A percentile compares a stretch with the other conserved stretches of the same genome.
These are phyloP conservation scores for Mycena chlorophos DNA, from an alignment of 768 basidiomycete species.

Conservation along the genomic window DNA sequence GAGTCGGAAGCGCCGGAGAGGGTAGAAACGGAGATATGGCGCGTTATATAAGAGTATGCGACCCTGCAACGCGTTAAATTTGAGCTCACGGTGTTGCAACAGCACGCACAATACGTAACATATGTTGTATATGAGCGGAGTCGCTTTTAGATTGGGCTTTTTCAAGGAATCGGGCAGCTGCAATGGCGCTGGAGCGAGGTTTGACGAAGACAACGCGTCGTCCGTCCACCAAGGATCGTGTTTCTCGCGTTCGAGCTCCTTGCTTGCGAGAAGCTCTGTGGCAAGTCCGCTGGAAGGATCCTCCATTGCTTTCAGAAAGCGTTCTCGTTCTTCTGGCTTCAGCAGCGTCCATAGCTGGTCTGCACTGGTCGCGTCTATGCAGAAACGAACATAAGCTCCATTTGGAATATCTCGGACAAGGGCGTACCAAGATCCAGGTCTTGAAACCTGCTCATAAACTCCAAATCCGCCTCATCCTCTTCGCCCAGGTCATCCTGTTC, in stretches of 20 bases:
- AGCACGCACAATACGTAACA: constrained; percentile 62
- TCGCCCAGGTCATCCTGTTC: constrained; percentile 37
- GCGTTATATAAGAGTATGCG: constrained; percentile 66
- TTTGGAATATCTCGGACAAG: background rate
- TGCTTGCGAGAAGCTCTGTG: constrained; percentile 57
- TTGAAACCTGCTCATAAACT: constrained; percentile 52
- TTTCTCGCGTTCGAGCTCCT: constrained; percentile 51
- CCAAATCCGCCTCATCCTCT: constrained; percentile 38
- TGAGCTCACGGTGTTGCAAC: background rate
- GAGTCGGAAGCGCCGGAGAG: constrained; percentile 45
- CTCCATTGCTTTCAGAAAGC: constrained; percentile 57
- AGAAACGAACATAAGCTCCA: background rate
- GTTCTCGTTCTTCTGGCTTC: constrained; percentile 56
- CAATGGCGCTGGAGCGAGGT: constrained; percentile 32
- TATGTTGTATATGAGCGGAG: constrained; percentile 66
- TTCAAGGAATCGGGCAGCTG: constrained; percentile 47
- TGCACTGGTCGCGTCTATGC: constrained; percentile 56
- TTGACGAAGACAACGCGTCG: constrained; percentile 42
- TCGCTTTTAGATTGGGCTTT: constrained; percentile 35
- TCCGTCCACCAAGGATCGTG: constrained; percentile 76
- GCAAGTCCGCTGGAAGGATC: constrained; percentile 65
- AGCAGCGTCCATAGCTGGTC: constrained; percentile 64
- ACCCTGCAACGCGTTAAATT: constrained; percentile 43
- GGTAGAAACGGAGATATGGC: constrained; percentile 60
- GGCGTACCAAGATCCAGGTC: constrained; percentile 62